A percentile compares a stretch with the other conserved stretches of the same genome.
These are phyloP conservation scores for Jaltomata sinuosa DNA, from an alignment of 257 asterid species.

Conservation along the genomic window DNA sequence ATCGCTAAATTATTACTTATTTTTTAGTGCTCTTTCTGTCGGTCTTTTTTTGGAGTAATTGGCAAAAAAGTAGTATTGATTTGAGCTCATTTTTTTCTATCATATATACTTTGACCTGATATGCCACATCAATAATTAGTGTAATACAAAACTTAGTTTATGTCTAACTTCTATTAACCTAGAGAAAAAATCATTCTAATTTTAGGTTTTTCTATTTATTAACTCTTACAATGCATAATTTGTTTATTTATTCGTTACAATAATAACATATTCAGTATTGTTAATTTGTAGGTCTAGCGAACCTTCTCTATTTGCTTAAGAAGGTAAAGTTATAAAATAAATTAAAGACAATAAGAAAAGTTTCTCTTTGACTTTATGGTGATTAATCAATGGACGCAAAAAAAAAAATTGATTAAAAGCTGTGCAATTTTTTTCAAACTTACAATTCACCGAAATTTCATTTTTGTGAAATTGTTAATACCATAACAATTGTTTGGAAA, in stretches of 20 bases:
- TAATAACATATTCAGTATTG: neutral
- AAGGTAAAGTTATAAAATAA: neutral
- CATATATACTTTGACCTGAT: neutral
- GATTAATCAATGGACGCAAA: neutral
- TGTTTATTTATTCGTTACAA: neutral
- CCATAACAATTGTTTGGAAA: too few relatives aligned
- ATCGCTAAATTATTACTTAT: neutral
- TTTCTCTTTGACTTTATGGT: neutral
- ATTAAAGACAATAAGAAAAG: neutral
- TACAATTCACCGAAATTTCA: too few relatives aligned
- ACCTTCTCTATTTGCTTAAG: neutral
- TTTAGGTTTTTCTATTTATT: neutral
- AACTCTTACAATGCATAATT: neutral
- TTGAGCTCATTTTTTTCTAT: neutral
- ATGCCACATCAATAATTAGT: neutral
- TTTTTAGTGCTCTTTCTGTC: neutral
- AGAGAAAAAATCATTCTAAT: neutral
- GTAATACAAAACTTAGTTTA: neutral
- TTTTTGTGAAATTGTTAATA: too few relatives aligned
- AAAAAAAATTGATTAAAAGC: neutral
- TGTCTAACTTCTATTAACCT: neutral
- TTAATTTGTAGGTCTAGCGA: neutral
- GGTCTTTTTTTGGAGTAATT: neutral
- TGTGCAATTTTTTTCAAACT: neutral
- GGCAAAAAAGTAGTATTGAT: neutral